Evolutionary conservation across 2,329 filamentous ascomycete species (phyloP).

Genomic region (Venturia effusa): DNA sequence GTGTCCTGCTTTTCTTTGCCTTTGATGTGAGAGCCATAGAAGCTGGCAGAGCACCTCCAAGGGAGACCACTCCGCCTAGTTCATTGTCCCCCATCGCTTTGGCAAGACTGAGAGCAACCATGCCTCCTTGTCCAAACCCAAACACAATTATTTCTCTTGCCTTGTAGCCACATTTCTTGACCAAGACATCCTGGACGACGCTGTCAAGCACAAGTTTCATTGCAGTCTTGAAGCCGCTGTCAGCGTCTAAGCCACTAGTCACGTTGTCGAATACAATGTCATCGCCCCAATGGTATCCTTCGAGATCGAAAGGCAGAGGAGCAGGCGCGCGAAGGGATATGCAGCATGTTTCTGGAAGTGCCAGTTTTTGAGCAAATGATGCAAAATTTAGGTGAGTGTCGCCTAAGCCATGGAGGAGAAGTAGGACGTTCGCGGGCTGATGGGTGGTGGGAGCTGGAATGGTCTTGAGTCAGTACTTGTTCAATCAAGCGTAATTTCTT

Average conservation of each 20-base stretch:
- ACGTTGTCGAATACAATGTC: constrained; percentile 45
- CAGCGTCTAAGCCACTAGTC: constrained; percentile 41
- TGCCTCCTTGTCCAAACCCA: constrained; percentile 48
- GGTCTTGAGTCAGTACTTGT: background rate
- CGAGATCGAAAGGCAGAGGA: constrained; percentile 56
- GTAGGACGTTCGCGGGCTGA: constrained; percentile 60
- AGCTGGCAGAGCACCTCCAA: constrained; percentile 49
- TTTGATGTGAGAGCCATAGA: background rate
- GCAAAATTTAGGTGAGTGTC: constrained; percentile 62
- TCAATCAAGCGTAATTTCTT: background rate
- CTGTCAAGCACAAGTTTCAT: constrained; percentile 31
- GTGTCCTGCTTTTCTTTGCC: constrained; percentile 47
- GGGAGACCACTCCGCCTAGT: constrained; percentile 48
- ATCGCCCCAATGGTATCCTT: constrained; percentile 53
- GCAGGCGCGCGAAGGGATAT: constrained; percentile 63
- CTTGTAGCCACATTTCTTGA: constrained; percentile 38
- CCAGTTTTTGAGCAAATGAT: constrained; percentile 55
- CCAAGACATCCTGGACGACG: constrained; percentile 34
- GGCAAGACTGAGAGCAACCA: constrained; percentile 39
- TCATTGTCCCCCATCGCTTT: constrained; percentile 28
- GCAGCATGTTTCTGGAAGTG: constrained; percentile 65
- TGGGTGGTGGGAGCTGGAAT: constrained; percentile 35
- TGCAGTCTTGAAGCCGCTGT: constrained; percentile 39
- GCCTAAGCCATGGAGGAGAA: constrained; percentile 77
- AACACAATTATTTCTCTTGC: constrained; percentile 41